Evolutionary conservation across 345 rosid species (phyloP).

Genomic region (Tarenaya hassleriana): DNA sequence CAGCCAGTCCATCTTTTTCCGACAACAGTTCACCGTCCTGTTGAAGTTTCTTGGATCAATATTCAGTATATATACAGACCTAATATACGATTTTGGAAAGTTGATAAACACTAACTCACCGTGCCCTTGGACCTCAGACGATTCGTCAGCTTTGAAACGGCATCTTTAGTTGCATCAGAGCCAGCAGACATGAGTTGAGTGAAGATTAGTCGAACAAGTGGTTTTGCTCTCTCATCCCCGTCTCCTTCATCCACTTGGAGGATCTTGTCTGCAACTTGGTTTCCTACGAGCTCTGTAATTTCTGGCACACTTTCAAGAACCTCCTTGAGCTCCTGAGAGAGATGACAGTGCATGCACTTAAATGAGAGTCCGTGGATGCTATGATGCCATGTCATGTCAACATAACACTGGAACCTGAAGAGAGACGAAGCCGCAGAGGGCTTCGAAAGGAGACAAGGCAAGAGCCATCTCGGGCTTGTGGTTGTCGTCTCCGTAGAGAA

Average conservation of each 20-base stretch:
- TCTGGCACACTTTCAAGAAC: constrained; percentile 70
- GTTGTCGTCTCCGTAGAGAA: constrained; percentile 66
- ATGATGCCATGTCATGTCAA: no score
- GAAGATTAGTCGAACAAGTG: constrained; percentile 51
- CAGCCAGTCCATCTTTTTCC: constrained; percentile 69
- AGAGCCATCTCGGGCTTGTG: constrained; percentile 99
- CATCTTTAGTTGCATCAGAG: constrained; percentile 45
- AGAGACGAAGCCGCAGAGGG: constrained; percentile 79
- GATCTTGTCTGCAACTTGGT: constrained; percentile 39
- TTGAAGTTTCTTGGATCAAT: no score
- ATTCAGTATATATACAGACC: no score
- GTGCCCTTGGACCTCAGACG: constrained; percentile 47
- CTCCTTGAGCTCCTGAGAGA: constrained; percentile 67
- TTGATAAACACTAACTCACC: no score
- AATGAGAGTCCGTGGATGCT: no score
- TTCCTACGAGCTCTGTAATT: constrained; percentile 65
- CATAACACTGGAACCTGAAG: no score
- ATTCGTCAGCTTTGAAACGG: constrained; percentile 45
- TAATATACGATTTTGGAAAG: no score
- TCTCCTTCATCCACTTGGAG: constrained; percentile 38
- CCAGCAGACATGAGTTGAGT: constrained; percentile 71
- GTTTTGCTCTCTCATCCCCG: constrained; percentile 42
- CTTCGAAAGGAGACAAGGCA: constrained; percentile 82
- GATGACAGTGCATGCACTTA: neutral
- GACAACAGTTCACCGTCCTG: constrained; percentile 59